Conservation (phyloP, 2,329 filamentous ascomycete species). For the Ophiostoma triangulosporum region DNA sequence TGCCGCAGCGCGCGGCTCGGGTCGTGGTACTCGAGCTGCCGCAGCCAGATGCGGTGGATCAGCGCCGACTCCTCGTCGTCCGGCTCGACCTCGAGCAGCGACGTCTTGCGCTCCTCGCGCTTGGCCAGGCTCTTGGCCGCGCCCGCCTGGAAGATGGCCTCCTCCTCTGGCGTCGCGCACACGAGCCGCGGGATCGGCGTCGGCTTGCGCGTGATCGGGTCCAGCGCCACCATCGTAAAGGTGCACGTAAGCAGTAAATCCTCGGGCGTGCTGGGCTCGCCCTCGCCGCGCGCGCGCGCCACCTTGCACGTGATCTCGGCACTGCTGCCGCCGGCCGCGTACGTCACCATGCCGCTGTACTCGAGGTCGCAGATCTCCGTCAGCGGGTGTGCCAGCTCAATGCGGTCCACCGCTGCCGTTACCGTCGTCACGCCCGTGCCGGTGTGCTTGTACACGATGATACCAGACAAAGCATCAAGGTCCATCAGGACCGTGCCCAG, state of each 20-base stretch:
- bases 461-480: constrained; percentile 61
- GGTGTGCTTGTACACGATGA: constrained; percentile 59
- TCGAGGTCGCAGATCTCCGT: constrained; percentile 69
- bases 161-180: constrained; percentile 49
- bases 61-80: constrained; percentile 58
- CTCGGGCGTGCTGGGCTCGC: constrained; percentile 34
- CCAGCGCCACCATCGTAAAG: constrained; percentile 65
- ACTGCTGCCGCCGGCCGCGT: constrained; percentile 58
- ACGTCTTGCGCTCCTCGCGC: constrained; percentile 32
- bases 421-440: constrained; percentile 40
- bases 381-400: constrained; percentile 52
- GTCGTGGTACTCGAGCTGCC: constrained; percentile 33
- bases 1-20: constrained; percentile 21
- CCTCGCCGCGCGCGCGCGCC: constrained; percentile 48
- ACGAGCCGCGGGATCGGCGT: constrained; percentile 44
- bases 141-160: constrained; percentile 37
- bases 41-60: constrained; percentile 62
- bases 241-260: constrained; percentile 35
- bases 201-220: constrained; percentile 52
- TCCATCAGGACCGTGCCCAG: constrained; percentile 69
- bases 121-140: constrained; percentile 31
- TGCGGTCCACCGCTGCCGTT: constrained; percentile 35
- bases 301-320: constrained; percentile 65
- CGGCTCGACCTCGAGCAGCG: constrained; percentile 50
- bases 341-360: constrained; percentile 48